These are phyloP conservation scores for Warburgia ugandensis DNA, from an alignment of 164 flowering plant genomes.

Conservation along the genomic window DNA sequence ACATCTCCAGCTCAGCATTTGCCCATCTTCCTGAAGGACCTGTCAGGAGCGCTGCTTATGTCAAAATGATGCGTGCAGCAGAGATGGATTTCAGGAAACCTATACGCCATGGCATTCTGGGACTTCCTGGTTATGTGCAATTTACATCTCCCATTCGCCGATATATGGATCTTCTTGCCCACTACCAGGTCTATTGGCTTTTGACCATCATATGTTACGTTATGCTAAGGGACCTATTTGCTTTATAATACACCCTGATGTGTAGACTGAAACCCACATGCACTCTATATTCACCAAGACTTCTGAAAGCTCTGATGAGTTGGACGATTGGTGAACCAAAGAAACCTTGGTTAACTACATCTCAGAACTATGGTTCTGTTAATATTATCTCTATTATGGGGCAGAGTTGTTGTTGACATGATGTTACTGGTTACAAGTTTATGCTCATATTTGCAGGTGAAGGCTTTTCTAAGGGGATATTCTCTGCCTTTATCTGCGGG, in stretches of 20 bases:
- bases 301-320: no score
- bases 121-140: constrained; percentile 95
- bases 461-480: constrained; percentile 79
- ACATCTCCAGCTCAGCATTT: constrained; percentile 61
- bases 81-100: constrained; percentile 87
- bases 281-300: no score
- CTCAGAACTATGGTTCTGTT: no score
- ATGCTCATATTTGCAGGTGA: constrained; percentile 41
- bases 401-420: neutral
- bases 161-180: constrained; percentile 92
- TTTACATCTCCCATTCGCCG: constrained; percentile 97
- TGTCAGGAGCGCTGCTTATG: constrained; percentile 66
- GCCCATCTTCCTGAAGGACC: constrained; percentile 97
- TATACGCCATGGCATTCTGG: constrained; percentile 73
- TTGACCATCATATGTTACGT: neutral
- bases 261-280: no score
- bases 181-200: constrained; percentile 57
- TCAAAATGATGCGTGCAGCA: constrained; percentile 83
- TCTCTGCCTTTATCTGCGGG: constrained; percentile 71
- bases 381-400: neutral
- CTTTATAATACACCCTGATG: no score
- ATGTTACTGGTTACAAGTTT: neutral
- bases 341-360: no score
- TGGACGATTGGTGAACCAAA: no score
- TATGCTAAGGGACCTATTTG: no score